Evolutionary conservation across 208 protist species (phyloP).

Genomic region (Leishmania arabica): DNA sequence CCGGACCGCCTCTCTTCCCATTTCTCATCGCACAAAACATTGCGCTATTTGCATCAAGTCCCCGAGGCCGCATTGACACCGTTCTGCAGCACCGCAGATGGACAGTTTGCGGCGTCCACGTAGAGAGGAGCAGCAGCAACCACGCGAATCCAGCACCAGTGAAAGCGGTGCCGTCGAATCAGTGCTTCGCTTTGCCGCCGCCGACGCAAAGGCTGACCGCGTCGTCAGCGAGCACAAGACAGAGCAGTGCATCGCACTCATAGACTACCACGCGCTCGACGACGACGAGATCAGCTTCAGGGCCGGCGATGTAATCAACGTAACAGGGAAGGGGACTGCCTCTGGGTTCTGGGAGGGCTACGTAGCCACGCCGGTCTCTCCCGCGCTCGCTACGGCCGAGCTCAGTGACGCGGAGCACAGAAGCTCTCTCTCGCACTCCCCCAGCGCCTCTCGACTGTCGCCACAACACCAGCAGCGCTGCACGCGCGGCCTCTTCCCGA

Average conservation of each 20-base stretch:
- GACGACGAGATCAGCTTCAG: constrained; percentile 86
- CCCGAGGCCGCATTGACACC: not conserved
- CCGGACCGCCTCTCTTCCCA: not conserved
- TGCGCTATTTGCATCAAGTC: not conserved
- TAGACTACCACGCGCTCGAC: constrained; percentile 64
- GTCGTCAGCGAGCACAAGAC: constrained; percentile 4
- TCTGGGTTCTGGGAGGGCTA: constrained; percentile 90
- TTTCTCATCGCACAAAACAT: not conserved
- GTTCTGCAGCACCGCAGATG: not conserved
- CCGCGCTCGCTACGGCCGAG: constrained; percentile 14
- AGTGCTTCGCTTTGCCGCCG: not conserved
- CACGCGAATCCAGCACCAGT: not conserved
- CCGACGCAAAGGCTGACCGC: not conserved
- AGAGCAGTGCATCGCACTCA: constrained; percentile 81
- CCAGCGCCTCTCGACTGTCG: not conserved
- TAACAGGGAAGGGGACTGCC: constrained; percentile 72
- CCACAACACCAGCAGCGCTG: not conserved
- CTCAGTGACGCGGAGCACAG: constrained; percentile 5
- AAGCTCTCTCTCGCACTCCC: not conserved
- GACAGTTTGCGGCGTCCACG: not conserved
- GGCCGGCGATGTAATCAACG: constrained; percentile 79
- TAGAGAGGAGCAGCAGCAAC: not conserved
- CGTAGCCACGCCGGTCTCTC: constrained; percentile 30
- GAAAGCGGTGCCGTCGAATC: not conserved
- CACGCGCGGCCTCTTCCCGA: constrained; percentile 50